Percentiles rank a stretch among this genome's conserved stretches.
Evolutionary conservation across 208 protist species (phyloP).

Genomic region (Crithidia expoeki): DNA sequence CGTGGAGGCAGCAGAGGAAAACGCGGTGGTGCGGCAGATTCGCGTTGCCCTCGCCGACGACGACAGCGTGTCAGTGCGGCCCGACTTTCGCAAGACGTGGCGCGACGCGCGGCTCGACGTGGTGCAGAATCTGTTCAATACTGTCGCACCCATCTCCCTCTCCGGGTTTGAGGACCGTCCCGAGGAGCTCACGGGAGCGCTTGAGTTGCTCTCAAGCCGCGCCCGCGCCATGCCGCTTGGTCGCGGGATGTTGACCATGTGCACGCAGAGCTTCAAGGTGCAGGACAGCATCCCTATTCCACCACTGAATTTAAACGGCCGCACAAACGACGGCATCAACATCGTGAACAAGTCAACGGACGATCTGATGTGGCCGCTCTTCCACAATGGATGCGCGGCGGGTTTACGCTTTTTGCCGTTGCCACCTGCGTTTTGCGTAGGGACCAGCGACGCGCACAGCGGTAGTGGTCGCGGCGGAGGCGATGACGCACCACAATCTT

Average conservation of each 20-base stretch:
- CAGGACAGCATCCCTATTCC: conserved; percentile 86
- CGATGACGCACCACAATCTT: not conserved
- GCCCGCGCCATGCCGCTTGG: conserved; percentile 67
- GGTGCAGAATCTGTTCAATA: conserved; percentile 80
- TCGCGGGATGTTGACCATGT: conserved; percentile 85
- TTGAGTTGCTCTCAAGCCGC: conserved; percentile 50
- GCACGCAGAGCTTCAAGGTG: conserved; percentile 77
- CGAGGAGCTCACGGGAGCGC: conserved; percentile 53
- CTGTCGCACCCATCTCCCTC: conserved; percentile 62
- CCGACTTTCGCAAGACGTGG: conserved; percentile 78
- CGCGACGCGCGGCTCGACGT: conserved; percentile 67
- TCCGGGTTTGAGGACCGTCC: conserved; percentile 52
- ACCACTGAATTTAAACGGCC: conserved; percentile 64
- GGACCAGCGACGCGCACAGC: not conserved
- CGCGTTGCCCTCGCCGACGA: conserved; percentile 62
- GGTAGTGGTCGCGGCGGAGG: not conserved
- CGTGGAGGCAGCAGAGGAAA: conserved; percentile 62
- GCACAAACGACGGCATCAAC: conserved; percentile 67
- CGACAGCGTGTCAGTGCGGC: conserved; percentile 78
- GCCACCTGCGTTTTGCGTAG: conserved; percentile 13
- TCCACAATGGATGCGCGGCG: conserved; percentile 89
- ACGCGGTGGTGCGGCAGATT: conserved; percentile 53
- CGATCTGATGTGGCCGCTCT: conserved; percentile 71
- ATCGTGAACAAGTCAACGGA: conserved; percentile 64
- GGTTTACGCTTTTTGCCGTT: conserved; percentile 83